These are phyloP conservation scores for Colletotrichum sp. DNA, from an alignment of 2,329 filamentous ascomycete genomes.

Conservation along the genomic window DNA sequence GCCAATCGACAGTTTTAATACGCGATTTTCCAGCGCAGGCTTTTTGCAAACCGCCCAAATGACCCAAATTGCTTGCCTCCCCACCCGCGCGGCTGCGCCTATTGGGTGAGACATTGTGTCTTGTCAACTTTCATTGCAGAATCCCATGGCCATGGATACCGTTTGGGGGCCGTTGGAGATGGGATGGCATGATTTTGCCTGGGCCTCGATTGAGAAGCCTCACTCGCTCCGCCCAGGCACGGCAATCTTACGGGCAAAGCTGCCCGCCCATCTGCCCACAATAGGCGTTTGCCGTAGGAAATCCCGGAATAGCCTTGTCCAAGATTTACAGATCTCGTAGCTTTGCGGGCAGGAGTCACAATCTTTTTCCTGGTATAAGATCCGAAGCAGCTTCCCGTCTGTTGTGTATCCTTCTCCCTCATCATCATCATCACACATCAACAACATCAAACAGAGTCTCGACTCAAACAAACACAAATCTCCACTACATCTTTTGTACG, in stretches of 20 bases:
- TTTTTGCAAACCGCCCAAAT: background rate
- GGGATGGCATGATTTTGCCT: constrained; percentile 17
- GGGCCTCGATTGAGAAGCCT: constrained; percentile 7
- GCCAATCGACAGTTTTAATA: background rate
- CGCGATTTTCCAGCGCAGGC: background rate
- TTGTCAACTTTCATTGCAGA: constrained; percentile 4
- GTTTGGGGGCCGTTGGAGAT: constrained; percentile 7
- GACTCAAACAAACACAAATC: constrained; percentile 15
- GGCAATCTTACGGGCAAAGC: constrained; percentile 21
- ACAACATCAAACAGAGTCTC: constrained; percentile 12
- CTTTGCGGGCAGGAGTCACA: background rate
- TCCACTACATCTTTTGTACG: constrained; percentile 6
- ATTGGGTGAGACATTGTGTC: constrained; percentile 9
- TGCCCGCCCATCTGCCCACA: constrained; percentile 21
- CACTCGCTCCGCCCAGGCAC: constrained; percentile 13
- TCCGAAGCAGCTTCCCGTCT: constrained; percentile 11
- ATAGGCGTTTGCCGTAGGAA: constrained; percentile 18
- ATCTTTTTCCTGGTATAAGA: constrained; percentile 20
- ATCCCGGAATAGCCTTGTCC: constrained; percentile 7
- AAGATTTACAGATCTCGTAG: constrained; percentile 10
- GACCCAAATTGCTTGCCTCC: background rate
- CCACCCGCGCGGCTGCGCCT: constrained; percentile 9
- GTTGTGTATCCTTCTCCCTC: background rate
- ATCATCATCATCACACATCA: constrained; percentile 17
- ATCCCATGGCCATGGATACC: background rate